Base-by-base conservation (phyloP, 179 eudicot species). In the Actinidia polygama region DNA sequence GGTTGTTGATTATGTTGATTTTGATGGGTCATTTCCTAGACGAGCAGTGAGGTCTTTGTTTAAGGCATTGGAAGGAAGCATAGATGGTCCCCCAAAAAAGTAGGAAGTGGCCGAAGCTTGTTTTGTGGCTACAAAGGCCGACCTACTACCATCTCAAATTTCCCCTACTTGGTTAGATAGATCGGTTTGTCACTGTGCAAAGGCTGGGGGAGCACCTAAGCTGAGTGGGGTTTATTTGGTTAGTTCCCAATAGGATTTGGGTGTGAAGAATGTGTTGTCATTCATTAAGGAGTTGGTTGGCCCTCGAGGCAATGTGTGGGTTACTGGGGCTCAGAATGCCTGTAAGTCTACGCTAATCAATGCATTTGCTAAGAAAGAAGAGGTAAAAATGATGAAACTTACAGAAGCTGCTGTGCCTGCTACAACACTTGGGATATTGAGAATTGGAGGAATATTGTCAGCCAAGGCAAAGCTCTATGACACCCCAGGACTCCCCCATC, bases 251-350 rank as follows among this genome's bases (percentile, higher is more conserved):
- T 95, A 96, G 84, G 99, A 95, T 92, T 86, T 95, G 83, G 98
- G 98, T 71, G 98, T 96, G 81, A 96, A 92, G 87, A 96, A 96
- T 87, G 84, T 96, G 83, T 81, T 95, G 67, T 79, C 93, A 16
- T 95, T 83, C 79, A 85, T 96, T 69, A 95, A 96, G 92, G 91
- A 89, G 57, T 85, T 89, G 86, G 93, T 97, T 66, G 99, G 99
- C 12, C 99, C 99, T 72, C 92, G 99, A 81, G 99, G 99, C 82
- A 92, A 95, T 87, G 98, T 96, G 58, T 96, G 99, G 99, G 96
- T 96, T 79, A 89, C 95, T 80, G 99, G 99, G 30, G 96, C 99
- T 75, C 99, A 96, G 78, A 96, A 96, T 89, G 98, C 98, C 3
- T 98, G 99, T 53, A 96, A 96, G 80, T 96, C 99, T 12, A 96